A percentile compares a stretch with the other conserved stretches of the same genome.
These are phyloP conservation scores for Phytophthora brassicae DNA, from an alignment of 352 stramenopile species.

Conservation along the genomic window DNA sequence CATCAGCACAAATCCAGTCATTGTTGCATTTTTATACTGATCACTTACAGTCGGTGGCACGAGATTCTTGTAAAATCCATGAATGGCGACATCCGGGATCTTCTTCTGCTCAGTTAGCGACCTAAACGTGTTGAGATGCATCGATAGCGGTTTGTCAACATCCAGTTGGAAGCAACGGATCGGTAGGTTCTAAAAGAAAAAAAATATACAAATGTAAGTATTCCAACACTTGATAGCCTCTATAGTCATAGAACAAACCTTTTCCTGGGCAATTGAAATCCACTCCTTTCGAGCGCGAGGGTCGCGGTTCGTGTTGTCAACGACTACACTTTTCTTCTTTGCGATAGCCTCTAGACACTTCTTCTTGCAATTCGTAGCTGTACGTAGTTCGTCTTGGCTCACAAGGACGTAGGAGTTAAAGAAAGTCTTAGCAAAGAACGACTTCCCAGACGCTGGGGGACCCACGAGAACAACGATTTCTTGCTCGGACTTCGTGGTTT, in stretches of 20 bases:
- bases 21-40: not conserved
- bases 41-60: slow-evolving; percentile 42
- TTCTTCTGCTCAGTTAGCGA: slow-evolving; percentile 71
- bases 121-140: slow-evolving; percentile 87
- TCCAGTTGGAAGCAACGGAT: slow-evolving; percentile 83
- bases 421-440: slow-evolving; percentile 49
- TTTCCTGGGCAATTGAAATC: slow-evolving; percentile 66
- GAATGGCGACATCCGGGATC: slow-evolving; percentile 86
- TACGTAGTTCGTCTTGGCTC: slow-evolving; percentile 88
- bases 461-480: slow-evolving; percentile 77
- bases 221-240: not conserved
- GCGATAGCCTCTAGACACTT: slow-evolving; percentile 56
- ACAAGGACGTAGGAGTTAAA: slow-evolving; percentile 65
- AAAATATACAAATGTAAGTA: slow-evolving; percentile 3
- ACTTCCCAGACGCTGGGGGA: slow-evolving; percentile 77
- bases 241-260: slow-evolving; percentile 33
- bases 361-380: slow-evolving; percentile 70
- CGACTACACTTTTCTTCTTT: slow-evolving; percentile 69
- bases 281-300: slow-evolving; percentile 63
- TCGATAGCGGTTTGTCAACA: slow-evolving; percentile 69
- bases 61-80: slow-evolving; percentile 87
- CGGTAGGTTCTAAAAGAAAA: slow-evolving; percentile 40
- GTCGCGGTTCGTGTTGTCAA: slow-evolving; percentile 88
- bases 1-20: slow-evolving; percentile 7
- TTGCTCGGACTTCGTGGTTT: slow-evolving; percentile 35